Conservation (phyloP, 305 asterid species). For the Fraxinus xanthoxyloides region DNA sequence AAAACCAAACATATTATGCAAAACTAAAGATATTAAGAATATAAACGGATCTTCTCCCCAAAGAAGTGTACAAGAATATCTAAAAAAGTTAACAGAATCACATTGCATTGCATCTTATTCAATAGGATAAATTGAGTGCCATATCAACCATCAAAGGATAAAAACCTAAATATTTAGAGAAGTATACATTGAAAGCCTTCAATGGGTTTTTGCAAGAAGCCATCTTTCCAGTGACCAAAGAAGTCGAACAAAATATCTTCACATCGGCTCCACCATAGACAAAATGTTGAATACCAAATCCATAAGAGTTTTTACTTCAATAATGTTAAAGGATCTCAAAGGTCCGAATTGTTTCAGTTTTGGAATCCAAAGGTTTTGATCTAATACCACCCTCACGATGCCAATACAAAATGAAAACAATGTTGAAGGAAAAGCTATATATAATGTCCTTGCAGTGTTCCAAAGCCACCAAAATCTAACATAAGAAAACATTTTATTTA, state of each 20-base stretch:
- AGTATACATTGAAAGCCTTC: not conserved
- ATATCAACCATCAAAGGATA: not conserved
- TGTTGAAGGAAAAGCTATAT: not conserved
- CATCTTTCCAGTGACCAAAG: not conserved
- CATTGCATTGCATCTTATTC: not conserved
- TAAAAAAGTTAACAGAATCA: not conserved
- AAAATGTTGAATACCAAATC: not conserved
- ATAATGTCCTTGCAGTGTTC: not conserved
- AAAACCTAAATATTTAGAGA: not conserved
- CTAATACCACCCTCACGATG: not conserved
- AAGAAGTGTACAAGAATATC: not conserved
- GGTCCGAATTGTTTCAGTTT: not conserved
- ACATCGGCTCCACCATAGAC: not conserved
- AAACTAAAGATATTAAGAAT: not conserved
- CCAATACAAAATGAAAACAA: not conserved
- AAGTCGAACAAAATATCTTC: not conserved
- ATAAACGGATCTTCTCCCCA: not conserved
- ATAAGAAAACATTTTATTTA: not conserved
- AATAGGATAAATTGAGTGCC: not conserved
- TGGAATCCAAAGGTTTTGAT: not conserved
- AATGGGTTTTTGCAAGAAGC: not conserved
- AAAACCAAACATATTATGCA: conserved; percentile 18
- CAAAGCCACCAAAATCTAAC: not conserved
- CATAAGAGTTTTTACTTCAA: not conserved
- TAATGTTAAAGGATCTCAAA: not conserved